phyloP scores from a whole-genome alignment of 2,329 filamentous ascomycete species.

The Penicillium sp. region DNA sequence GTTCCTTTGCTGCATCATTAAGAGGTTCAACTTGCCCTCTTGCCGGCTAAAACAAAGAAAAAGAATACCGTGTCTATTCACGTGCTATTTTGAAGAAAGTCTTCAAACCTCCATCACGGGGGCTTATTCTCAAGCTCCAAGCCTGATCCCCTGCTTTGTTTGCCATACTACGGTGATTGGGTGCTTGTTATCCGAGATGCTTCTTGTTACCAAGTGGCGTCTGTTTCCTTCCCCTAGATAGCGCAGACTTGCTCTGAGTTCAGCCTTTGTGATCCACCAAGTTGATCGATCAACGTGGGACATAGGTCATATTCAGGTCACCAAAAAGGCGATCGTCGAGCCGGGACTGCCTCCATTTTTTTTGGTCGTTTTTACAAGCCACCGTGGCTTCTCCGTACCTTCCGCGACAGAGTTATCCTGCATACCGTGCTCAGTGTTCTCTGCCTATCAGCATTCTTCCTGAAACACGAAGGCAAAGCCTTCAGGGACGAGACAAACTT shows the following conservation, averaged over 20 bases:
- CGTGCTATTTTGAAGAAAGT: not conserved
- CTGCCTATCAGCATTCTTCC: not conserved
- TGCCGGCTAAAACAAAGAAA: not conserved
- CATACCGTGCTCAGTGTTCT: slow-evolving; percentile 4
- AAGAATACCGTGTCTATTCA: not conserved
- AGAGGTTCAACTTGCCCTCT: not conserved
- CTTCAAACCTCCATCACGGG: not conserved
- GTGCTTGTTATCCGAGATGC: not conserved
- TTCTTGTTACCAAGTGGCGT: slow-evolving; percentile 5
- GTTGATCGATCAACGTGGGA: not conserved
- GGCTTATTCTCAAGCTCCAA: slow-evolving; percentile 10
- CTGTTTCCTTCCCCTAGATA: slow-evolving; percentile 25
- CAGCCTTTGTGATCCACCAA: slow-evolving; percentile 27
- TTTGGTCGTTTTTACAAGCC: slow-evolving; percentile 19
- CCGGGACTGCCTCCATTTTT: not conserved
- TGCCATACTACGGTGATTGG: slow-evolving; percentile 21
- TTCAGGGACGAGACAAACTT: not conserved
- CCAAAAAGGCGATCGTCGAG: slow-evolving; percentile 7
- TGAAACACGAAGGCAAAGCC: not conserved
- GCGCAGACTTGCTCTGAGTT: not conserved
- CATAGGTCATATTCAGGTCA: slow-evolving; percentile 13
- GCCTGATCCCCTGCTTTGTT: slow-evolving; percentile 3
- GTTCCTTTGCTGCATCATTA: not conserved
- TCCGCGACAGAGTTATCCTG: not conserved
- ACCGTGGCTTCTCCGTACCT: slow-evolving; percentile 15